A percentile compares a stretch with the other conserved stretches of the same genome.
phyloP scores from a whole-genome alignment of 345 rosid species.

The Turritis glabra region DNA sequence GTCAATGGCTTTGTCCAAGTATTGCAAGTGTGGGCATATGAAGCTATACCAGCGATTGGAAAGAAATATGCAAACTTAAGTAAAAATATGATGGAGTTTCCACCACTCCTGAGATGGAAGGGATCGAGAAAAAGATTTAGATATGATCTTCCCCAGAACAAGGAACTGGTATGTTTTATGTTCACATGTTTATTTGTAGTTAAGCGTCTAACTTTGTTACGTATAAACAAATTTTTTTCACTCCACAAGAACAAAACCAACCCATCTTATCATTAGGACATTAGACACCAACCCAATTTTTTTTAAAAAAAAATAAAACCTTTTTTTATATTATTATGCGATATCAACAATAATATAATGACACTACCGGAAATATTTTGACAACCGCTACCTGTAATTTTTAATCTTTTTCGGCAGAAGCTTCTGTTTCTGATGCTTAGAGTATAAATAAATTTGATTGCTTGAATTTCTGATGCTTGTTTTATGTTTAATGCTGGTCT shows the following conservation, averaged over 20 bases:
- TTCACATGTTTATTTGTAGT: too few relatives aligned
- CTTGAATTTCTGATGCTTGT: too few relatives aligned
- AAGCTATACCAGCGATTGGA: background rate
- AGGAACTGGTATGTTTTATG: too few relatives aligned
- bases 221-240: background rate
- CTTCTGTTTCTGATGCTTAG: slow-evolving; percentile 32
- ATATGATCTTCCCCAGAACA: too few relatives aligned
- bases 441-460: background rate
- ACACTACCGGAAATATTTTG: slow-evolving; percentile 25
- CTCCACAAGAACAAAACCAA: slow-evolving; percentile 46
- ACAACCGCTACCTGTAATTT: slow-evolving; percentile 43
- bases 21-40: background rate
- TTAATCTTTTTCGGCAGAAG: slow-evolving; percentile 34
- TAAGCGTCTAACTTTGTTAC: too few relatives aligned
- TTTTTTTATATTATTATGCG: slow-evolving; percentile 19
- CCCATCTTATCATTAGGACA: slow-evolving; percentile 64
- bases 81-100: too few relatives aligned
- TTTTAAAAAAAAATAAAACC: background rate
- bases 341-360: slow-evolving; percentile 34
- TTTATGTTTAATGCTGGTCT: too few relatives aligned
- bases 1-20: background rate
- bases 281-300: slow-evolving; percentile 52
- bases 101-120: too few relatives aligned
- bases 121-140: too few relatives aligned
- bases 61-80: too few relatives aligned